These are phyloP conservation scores for Heterobasidion irregulare DNA, from an alignment of 1,284 basidiomycete genomes.

Conservation along the genomic window DNA sequence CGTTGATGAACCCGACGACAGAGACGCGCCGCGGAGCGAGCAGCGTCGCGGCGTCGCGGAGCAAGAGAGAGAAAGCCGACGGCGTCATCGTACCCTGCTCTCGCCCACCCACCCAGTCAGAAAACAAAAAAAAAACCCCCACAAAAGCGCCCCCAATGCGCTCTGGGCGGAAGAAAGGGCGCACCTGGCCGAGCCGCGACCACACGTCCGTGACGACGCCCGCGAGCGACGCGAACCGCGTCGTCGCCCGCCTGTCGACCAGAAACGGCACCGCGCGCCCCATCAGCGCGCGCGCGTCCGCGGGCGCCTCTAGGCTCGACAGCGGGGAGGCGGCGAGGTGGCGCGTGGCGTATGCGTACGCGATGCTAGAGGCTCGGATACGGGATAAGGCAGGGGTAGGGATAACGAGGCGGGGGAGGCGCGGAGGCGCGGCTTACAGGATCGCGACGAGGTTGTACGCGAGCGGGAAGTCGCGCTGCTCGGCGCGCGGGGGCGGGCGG, in stretches of 20 bases:
- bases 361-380: constrained; percentile 32
- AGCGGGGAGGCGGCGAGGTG: constrained; percentile 51
- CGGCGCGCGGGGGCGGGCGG: constrained; percentile 1
- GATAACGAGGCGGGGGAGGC: background rate
- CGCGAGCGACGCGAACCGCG: constrained; percentile 37
- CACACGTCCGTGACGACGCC: constrained; percentile 50
- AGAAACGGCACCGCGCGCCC: constrained; percentile 55
- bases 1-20: constrained; percentile 12
- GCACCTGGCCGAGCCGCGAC: constrained; percentile 47
- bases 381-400: background rate
- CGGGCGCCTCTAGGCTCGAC: constrained; percentile 20
- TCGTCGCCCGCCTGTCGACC: constrained; percentile 42
- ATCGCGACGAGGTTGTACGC: constrained; percentile 59
- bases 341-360: constrained; percentile 58
- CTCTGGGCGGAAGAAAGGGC: constrained; percentile 13
- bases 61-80: constrained; percentile 39
- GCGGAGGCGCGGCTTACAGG: constrained; percentile 36
- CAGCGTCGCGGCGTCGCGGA: constrained; percentile 43
- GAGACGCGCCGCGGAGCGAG: constrained; percentile 39
- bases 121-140: background rate
- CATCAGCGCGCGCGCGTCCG: constrained; percentile 35
- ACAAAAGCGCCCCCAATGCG: too few species aligned
- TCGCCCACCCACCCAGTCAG: background rate
- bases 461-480: constrained; percentile 27
- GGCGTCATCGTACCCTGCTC: constrained; percentile 35